Conservation (phyloP, 225 moss, liverwort and hornwort genomes). For the Ulota crispa region DNA sequence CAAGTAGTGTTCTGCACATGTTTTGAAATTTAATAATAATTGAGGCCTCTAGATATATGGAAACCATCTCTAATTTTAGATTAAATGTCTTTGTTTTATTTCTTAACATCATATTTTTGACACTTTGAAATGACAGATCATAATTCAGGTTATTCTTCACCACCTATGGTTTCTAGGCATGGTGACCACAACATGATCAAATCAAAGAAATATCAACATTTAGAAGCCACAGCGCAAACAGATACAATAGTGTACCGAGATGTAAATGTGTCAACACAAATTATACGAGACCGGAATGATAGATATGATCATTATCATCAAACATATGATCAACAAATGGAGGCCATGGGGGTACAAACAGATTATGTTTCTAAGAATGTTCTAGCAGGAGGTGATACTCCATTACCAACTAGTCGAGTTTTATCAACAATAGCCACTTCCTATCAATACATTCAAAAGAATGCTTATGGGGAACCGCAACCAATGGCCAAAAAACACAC, state of each 20-base stretch:
- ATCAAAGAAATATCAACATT: background rate
- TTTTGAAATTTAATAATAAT: background rate
- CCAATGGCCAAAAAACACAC: background rate
- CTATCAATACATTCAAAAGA: background rate
- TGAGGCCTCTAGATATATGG: accelerated
- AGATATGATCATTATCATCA: slow-evolving; percentile 12
- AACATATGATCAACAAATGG: background rate
- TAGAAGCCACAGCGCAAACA: slow-evolving; percentile 5
- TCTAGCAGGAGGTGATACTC: slow-evolving; percentile 21
- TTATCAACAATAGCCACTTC: background rate
- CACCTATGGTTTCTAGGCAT: background rate
- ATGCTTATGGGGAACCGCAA: background rate
- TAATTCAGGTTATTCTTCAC: accelerated
- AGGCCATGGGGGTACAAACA: slow-evolving; percentile 27
- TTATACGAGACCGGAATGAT: background rate
- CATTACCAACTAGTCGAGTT: slow-evolving; percentile 24
- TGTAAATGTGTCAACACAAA: slow-evolving; percentile 20
- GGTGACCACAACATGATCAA: background rate
- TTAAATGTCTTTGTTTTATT: no score
- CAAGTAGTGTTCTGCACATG: no score
- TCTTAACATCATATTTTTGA: background rate
- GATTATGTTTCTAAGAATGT: slow-evolving; percentile 20
- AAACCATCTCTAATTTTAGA: background rate
- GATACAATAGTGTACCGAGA: background rate
- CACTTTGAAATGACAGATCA: background rate